Conservation (phyloP, 2,329 filamentous ascomycete genomes). For the Chrysoporthe austroafricana region DNA sequence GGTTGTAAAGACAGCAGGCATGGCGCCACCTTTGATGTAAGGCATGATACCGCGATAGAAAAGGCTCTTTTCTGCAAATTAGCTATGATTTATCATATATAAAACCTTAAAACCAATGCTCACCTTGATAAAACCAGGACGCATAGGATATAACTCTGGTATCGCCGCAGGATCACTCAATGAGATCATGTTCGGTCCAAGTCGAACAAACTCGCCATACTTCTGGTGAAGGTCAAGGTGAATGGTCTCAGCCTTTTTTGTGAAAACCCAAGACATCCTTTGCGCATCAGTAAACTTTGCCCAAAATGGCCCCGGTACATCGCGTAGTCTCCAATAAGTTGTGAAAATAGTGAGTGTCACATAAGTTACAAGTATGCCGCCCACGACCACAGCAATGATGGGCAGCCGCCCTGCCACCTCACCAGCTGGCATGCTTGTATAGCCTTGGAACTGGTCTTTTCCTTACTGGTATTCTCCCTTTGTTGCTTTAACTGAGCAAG, state of each 20-base stretch:
- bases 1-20: slow-evolving; percentile 29
- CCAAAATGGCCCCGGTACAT: slow-evolving; percentile 33
- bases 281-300: slow-evolving; percentile 31
- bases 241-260: slow-evolving; percentile 28
- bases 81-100: background rate
- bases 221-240: slow-evolving; percentile 41
- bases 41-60: slow-evolving; percentile 36
- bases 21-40: slow-evolving; percentile 30
- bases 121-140: slow-evolving; percentile 33
- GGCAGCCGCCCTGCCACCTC: background rate
- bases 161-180: slow-evolving; percentile 44
- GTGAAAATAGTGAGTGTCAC: background rate
- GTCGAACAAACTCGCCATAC: slow-evolving; percentile 53
- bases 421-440: background rate
- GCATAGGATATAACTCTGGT: slow-evolving; percentile 31
- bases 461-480: background rate
- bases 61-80: slow-evolving; percentile 26
- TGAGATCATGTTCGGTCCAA: slow-evolving; percentile 52
- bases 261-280: slow-evolving; percentile 31
- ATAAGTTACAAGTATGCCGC: background rate
- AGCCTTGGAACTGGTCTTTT: no score
- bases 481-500: background rate
- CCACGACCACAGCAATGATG: background rate
- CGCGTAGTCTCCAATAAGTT: slow-evolving; percentile 29
- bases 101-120: background rate